Evolutionary conservation across 164 flowering plant genomes (phyloP).

Genomic region (Tetracentron sinense): DNA sequence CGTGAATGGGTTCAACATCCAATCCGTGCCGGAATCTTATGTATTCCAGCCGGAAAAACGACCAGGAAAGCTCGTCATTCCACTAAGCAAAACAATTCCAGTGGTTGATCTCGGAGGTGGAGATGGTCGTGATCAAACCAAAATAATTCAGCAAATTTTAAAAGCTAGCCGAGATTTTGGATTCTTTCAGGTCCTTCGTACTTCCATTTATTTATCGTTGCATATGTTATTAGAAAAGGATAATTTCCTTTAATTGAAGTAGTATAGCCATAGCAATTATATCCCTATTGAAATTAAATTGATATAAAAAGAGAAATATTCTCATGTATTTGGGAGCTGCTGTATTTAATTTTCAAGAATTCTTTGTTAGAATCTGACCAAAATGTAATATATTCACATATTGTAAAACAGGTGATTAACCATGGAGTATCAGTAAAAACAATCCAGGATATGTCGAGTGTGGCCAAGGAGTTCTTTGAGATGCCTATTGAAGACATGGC

Average conservation of each 20-base stretch:
- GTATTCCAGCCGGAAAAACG: slow-evolving; percentile 21
- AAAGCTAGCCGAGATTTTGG: slow-evolving; percentile 30
- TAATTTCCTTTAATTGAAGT: too few species aligned
- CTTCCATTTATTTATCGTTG: background rate
- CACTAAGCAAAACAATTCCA: slow-evolving; percentile 16
- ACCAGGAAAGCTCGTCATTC: slow-evolving; percentile 20
- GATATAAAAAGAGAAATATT: background rate
- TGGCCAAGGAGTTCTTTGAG: background rate
- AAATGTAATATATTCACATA: too few species aligned
- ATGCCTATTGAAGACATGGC: slow-evolving; percentile 1
- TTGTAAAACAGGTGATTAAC: background rate
- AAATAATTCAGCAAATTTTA: slow-evolving; percentile 17
- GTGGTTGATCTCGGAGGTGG: slow-evolving; percentile 17
- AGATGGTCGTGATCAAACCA: slow-evolving; percentile 8
- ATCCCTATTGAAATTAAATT: too few species aligned
- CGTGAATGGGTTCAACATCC: slow-evolving; percentile 12
- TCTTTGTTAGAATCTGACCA: too few species aligned
- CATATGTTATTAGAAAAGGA: background rate
- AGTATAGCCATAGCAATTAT: too few species aligned
- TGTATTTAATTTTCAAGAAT: background rate
- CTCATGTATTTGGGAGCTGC: background rate
- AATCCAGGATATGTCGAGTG: slow-evolving; percentile 12
- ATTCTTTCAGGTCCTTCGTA: slow-evolving; percentile 32
- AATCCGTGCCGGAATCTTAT: slow-evolving; percentile 26
- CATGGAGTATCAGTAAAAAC: background rate